Evolutionary conservation across 495 filamentous ascomycete species (phyloP), one percentile per base, ranked within the genome.

Genomic region (Lichina pygmaea): DNA sequence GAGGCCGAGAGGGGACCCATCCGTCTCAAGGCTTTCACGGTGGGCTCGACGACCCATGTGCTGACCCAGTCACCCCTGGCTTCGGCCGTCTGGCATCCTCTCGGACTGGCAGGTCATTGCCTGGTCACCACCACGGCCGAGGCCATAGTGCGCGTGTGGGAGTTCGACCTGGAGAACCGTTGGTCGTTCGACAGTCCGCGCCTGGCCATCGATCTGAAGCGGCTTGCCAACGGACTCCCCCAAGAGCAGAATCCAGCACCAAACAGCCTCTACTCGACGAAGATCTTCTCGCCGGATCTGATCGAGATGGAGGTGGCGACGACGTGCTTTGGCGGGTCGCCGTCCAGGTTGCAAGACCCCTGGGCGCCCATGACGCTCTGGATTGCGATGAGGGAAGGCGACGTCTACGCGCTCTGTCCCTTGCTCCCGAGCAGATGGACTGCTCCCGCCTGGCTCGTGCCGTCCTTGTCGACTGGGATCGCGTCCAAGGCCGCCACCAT

Each of bases 351-450:
- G 32, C 81, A 85, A 44, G 72, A 81, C 52, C 77, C 76, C 32
- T 93, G 85, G 85, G 77, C 80, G 7, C 66, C 81, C 11, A 92
- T 89, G 82, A 91, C 85, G 3, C 61, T 93, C 13, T 93, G 83
- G 83, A 61, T 92, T 41, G 83, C 80, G 12, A 93, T 92, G 82
- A 67, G 65, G 34, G 77, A 79, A 30, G 85, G 85, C 6, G 84
- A 91, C 52, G 68, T 93, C 7, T 93, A 93, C 51, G 81, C 82
- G 7, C 60, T 93, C n/a, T 92, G 85, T 56, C 85, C 85, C 8
- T 66, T 93, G 6, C 60, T 93, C 31, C 85, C 85, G 6, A 69
- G 68, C 11, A 82, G 73, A 52, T 93, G 82, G 82, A 66, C 77
- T 43, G 75, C 78, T n/a, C 72, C 78, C 12, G 67, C 77, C 2